Evolutionary conservation across 495 filamentous ascomycete species (phyloP).

Genomic region (Hypomontagnella monticulosa): DNA sequence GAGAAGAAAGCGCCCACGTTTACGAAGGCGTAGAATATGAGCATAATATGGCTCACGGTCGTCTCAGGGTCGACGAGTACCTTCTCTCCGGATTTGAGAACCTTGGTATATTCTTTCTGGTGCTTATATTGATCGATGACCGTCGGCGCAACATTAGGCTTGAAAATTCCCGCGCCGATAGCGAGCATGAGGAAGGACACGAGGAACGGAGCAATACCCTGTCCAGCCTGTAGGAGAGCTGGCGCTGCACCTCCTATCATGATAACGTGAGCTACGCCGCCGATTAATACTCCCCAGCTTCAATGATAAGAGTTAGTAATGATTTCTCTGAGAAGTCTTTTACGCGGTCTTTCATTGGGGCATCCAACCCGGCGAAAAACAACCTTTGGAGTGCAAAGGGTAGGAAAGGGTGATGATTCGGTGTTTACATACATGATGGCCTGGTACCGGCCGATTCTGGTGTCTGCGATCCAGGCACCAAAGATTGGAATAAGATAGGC

Average conservation of each 20-base stretch:
- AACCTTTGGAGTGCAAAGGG: too few relatives aligned
- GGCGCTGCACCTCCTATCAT: slow-evolving; percentile 65
- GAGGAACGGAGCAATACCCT: slow-evolving; percentile 61
- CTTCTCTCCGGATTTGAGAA: slow-evolving; percentile 71
- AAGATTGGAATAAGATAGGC: slow-evolving; percentile 64
- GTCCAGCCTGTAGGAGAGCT: slow-evolving; percentile 57
- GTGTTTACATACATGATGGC: slow-evolving; percentile 53
- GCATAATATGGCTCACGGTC: slow-evolving; percentile 73
- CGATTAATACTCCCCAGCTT: slow-evolving; percentile 58
- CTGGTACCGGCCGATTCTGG: slow-evolving; percentile 60
- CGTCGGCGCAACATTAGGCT: slow-evolving; percentile 67
- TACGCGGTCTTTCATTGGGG: too few relatives aligned
- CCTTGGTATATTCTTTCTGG: slow-evolving; percentile 63
- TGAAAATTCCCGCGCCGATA: slow-evolving; percentile 74
- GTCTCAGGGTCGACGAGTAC: slow-evolving; percentile 76
- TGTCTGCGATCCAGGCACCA: slow-evolving; percentile 61
- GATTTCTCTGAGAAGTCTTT: too few relatives aligned
- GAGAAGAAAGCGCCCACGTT: slow-evolving; percentile 77
- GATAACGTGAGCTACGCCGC: slow-evolving; percentile 65
- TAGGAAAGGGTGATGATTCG: not conserved
- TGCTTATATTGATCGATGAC: slow-evolving; percentile 74
- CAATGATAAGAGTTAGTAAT: not conserved
- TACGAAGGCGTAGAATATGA: slow-evolving; percentile 74
- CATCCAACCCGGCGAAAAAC: too few relatives aligned
- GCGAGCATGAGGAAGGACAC: slow-evolving; percentile 61